Base-by-base conservation (phyloP, 306 rosid species). In the Prunus mume region DNA sequence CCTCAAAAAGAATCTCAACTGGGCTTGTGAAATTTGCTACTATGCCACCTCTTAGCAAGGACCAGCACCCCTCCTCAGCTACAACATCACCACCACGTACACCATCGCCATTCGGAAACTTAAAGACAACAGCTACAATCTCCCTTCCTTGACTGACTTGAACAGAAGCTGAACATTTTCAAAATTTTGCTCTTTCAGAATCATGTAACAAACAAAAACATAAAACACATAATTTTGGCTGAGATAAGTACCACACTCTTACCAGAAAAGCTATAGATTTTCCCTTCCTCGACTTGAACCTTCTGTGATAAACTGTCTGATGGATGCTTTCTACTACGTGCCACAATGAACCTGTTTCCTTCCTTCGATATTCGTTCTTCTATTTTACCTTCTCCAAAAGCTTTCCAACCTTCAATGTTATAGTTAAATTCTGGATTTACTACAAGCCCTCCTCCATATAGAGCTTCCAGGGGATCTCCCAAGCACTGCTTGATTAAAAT, bases 401-500 rank as follows among this genome's bases (percentile, higher is more conserved):
- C 81, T 52, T 45, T 77, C 97, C 98, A 91, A n/a, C 93, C 88
- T 25, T 88, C 76, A 61, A 74, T 76, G 71, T 80, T 80, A 46
- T 88, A 45, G 17, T 88, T 88, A 77, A 91, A 88, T 69, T 81
- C 90, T 76, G 98, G 92, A 61, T 93, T 93, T n/a, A 83, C 86
- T 73, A 93, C 84, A 34, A 91, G 77, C 51, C 98, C 98, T 41
- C 98, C 98, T 76, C 90, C 91, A 81, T 91, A 83, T 18, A 79
- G 84, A 79, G 88, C 83, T 74, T 54, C 84, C 6, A 64, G 30
- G 27, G 98, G 91, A 79, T 86, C 89, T 69, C 0, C 79, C 82
- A 80, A 63, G n/a, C 98, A 93, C 98, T 93, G 88, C 68, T 71
- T 63, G 10, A 75, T 83, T 76, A 86, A 69, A 8, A 12, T 38